Base-by-base conservation (phyloP, 352 stramenopile genomes). In the Phytophthora cactorum region DNA sequence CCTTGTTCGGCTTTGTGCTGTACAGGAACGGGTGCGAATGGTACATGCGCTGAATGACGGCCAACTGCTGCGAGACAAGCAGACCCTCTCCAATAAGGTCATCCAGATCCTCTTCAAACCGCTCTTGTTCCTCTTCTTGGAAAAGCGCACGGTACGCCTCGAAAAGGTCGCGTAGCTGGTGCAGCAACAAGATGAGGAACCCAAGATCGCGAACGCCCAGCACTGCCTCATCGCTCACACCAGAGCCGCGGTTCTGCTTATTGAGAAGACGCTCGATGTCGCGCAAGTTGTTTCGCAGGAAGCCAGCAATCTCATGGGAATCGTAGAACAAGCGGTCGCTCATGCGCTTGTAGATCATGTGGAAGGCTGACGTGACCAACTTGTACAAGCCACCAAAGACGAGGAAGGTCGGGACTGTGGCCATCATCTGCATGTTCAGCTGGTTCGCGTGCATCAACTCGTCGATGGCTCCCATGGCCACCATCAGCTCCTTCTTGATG, bases 401-500 rank as follows among this genome's bases (percentile, higher is more conserved):
- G 32, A 95, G 70, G 61, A 95, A 93, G 64, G 86, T 95, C 1
- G 87, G 87, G 15, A 95, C 79, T 2, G 87, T 95, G n/a, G 87
- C 87, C 58, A 95, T 72, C 56, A 95, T 85, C 72, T 95, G 87
- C 71, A 95, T 62, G 63, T 93, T 95, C 41, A 95, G 81, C 64
- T 95, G 87, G 60, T 95, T 95, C 27, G 87, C 85, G 68, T 93
- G 83, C 87, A 95, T 95, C 59, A 95, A 75, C 63, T 93, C 85
- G 51, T 95, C 87, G 64, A 95, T 93, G 15, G 87, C 87, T 25
- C 86, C 85, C 87, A 95, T 95, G 15, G 87, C 87, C 22, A 93
- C 85, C 85, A 95, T 93, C 27, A 95, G 72, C 66, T 95, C 87
- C 55, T 95, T 95, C 70, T 95, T 95, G 78, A 95, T 95, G 57